Evolutionary conservation across 1,284 basidiomycete genomes (phyloP).

Genomic region (Ustilago esculenta): DNA sequence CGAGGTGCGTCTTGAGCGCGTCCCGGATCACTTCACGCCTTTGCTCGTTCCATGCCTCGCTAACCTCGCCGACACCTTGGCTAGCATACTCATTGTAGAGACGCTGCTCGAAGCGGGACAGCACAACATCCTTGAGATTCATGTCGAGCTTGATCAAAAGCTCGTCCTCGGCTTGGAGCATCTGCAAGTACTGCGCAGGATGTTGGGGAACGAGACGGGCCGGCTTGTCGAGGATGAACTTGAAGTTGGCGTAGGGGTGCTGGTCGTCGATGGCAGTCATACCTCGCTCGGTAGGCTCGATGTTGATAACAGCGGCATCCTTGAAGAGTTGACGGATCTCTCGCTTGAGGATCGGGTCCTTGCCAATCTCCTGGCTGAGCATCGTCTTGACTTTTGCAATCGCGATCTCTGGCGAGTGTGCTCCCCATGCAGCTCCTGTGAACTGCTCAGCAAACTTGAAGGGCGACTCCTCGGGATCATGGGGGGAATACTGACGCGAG

Average conservation of each 20-base stretch:
- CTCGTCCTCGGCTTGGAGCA: conserved; percentile 89
- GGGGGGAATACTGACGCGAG: conserved; percentile 73
- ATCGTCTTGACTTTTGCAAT: conserved; percentile 77
- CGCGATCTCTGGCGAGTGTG: conserved; percentile 45
- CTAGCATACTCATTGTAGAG: conserved; percentile 86
- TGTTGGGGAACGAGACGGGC: conserved; percentile 73
- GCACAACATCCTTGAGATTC: conserved; percentile 69
- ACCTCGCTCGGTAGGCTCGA: conserved; percentile 91
- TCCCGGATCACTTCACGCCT: conserved; percentile 81
- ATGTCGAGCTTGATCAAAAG: conserved; percentile 83
- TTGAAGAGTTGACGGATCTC: conserved; percentile 82
- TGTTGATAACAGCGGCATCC: conserved; percentile 79
- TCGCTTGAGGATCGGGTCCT: conserved; percentile 87
- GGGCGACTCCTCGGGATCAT: conserved; percentile 69
- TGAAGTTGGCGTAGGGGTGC: conserved; percentile 92
- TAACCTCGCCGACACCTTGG: conserved; percentile 83
- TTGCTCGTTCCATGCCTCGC: conserved; percentile 91
- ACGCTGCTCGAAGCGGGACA: conserved; percentile 50
- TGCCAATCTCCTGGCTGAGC: conserved; percentile 87
- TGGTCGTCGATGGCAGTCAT: conserved; percentile 86
- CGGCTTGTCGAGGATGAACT: conserved; percentile 88
- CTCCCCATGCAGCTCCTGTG: conserved; percentile 51
- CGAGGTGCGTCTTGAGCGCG: conserved; percentile 79
- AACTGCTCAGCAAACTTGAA: conserved; percentile 61
- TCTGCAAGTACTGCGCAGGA: conserved; percentile 83